Base-by-base conservation (phyloP, 495 filamentous ascomycete genomes). In the Pyrenula massariospora region DNA sequence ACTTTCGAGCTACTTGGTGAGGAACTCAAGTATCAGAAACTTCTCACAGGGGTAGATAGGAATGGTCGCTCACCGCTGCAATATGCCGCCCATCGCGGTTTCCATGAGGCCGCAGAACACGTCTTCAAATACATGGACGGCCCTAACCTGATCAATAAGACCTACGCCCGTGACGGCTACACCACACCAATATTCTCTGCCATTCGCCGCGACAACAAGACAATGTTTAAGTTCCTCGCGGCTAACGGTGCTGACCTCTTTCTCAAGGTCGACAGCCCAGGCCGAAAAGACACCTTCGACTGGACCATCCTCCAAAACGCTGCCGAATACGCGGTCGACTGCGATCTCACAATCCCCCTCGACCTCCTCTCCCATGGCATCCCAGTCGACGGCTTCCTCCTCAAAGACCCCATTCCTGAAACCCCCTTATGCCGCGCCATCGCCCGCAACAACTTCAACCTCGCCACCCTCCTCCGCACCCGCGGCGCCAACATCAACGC, bases 161-260 rank as follows among this genome's bases (percentile, higher is more conserved):
- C 58, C 22, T 3, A 50, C 12, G 31, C 59, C n/a, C 24, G 48
- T n/a, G 52, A 52, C 24, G 51, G 25, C 3, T 51, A 42, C 5
- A 49, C 56, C 47, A 70, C 74, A 5, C 71, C 75, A 10, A 60
- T 80, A 23, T 75, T 75, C 2, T 77, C 74, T 11, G 75, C 75
- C 2, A 74, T 80, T 53, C 65, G 68, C 21, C 70, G 72, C 31
- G 69, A 73, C 54, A 68, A 68, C 11, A 56, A 58, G 23, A 66
- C 75, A 8, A 62, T 77, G 53, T 63, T 79, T 49, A 70, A 76
- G 54, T 57, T 74, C 12, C 71, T 80, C 1, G 60, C 77, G 12
- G 54, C 61, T 21, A 63, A 71, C 24, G 75, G 77, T 20, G 76
- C 75, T 1, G 73, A 79, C 42, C 12, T 54, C 69, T 72, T 3